Conservation (phyloP, 2,329 filamentous ascomycete genomes). For the Paradendryphiella salina region DNA sequence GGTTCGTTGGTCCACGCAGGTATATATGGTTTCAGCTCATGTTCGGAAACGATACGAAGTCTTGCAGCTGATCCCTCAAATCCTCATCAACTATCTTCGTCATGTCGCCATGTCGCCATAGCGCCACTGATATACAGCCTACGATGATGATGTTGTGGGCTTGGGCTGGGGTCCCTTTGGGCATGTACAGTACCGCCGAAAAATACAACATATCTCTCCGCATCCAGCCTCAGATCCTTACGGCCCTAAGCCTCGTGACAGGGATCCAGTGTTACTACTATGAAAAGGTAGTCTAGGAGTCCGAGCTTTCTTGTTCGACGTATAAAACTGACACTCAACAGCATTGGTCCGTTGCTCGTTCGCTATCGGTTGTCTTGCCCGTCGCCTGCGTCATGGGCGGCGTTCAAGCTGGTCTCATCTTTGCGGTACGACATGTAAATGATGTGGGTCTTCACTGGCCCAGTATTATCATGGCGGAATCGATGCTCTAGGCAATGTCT, state of each 20-base stretch:
- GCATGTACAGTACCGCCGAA: slow-evolving; percentile 62
- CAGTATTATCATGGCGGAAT: slow-evolving; percentile 68
- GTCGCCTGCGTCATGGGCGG: slow-evolving; percentile 62
- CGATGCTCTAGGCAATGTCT: slow-evolving; percentile 69
- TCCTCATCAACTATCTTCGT: slow-evolving; percentile 67
- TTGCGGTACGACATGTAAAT: slow-evolving; percentile 56
- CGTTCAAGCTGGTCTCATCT: slow-evolving; percentile 62
- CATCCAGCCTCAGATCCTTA: slow-evolving; percentile 62
- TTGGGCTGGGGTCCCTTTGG: slow-evolving; percentile 67
- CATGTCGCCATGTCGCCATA: slow-evolving; percentile 67
- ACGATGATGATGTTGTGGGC: slow-evolving; percentile 76
- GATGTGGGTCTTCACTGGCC: slow-evolving; percentile 60
- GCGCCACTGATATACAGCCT: slow-evolving; percentile 66
- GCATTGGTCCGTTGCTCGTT: slow-evolving; percentile 58
- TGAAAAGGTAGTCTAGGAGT: slow-evolving; percentile 40
- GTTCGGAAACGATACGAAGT: not conserved
- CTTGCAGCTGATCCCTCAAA: slow-evolving; percentile 66
- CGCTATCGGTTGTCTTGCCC: slow-evolving; percentile 54
- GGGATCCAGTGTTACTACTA: slow-evolving; percentile 63
- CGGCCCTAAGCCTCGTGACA: slow-evolving; percentile 55
- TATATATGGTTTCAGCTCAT: slow-evolving; percentile 28
- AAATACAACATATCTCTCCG: slow-evolving; percentile 58
- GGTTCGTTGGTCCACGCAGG: slow-evolving; percentile 68
- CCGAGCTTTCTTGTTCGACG: too few species aligned
- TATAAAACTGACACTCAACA: slow-evolving; percentile 28